Base-by-base conservation (phyloP, 2,329 filamentous ascomycete genomes). In the Acephala macrosclerotiorum region DNA sequence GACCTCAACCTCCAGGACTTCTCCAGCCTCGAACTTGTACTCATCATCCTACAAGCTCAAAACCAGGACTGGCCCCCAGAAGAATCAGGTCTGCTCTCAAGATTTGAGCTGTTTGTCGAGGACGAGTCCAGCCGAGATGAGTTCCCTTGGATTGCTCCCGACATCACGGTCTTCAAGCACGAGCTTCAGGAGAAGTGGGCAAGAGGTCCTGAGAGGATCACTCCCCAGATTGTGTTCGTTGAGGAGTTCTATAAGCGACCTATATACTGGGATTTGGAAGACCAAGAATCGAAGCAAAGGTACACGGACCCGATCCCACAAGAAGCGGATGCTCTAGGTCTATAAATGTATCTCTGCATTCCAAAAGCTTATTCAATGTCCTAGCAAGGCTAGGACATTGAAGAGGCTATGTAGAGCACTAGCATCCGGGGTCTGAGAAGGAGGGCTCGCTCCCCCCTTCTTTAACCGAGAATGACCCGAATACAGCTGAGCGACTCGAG, bases 231-330 rank as follows among this genome's bases (percentile, higher is more conserved):
- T 25, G 20, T 49, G n/a, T 49, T 49, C 25, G 45, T 49, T 11
- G 45, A 49, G 45, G 45, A 49, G 45, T 49, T 49, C 22, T 49
- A 49, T 49, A 49, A 49, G 20, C 18, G 45, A n/a, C 45, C 45
- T 11, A n/a, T 49, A 12, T 49, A 49, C 20, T 49, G 45, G 45
- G 45, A 49, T 49, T 7, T 49, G 45, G 45, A 25, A 22, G 45
- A 49, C 18, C 40, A 42, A 5, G 40, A 42, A 18, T n/a, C 29
- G 29, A 33, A 33, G 29, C 29, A 33, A 33, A 33, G 29, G 9
- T 33, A 33, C 29, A 5, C 29, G 29, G 29, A 33, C 29, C 29
- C n/a, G n/a, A n/a, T n/a, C n/a, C n/a, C n/a, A n/a, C n/a, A n/a
- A n/a, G n/a, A n/a, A n/a, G n/a, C n/a, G n/a, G n/a, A n/a, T n/a